These are phyloP conservation scores for Claviceps citrina DNA, from an alignment of 2,329 filamentous ascomycete genomes.

Conservation along the genomic window DNA sequence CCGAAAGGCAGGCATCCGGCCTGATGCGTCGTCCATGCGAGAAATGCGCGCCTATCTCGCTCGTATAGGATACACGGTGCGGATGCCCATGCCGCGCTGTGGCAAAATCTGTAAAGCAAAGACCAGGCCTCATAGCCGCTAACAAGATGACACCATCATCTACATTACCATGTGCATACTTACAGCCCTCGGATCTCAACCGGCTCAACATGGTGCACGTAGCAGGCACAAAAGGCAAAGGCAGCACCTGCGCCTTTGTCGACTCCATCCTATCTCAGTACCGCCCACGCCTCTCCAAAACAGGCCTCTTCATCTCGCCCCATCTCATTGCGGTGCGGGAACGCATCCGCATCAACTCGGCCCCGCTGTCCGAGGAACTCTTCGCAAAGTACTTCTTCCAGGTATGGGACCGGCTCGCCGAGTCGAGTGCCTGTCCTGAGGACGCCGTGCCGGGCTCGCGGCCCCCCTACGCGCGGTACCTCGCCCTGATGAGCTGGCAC, in stretches of 20 bases:
- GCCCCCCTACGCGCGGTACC: slow-evolving; percentile 44
- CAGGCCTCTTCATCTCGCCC: slow-evolving; percentile 54
- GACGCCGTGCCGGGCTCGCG: slow-evolving; percentile 24
- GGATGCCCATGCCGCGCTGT: slow-evolving; percentile 3
- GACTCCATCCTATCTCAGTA: slow-evolving; percentile 45
- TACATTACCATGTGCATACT: too few relatives aligned
- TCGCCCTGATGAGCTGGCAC: slow-evolving; percentile 53
- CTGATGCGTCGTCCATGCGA: slow-evolving; percentile 53
- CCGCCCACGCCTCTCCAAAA: slow-evolving; percentile 26
- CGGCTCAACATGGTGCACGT: slow-evolving; percentile 54
- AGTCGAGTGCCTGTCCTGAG: slow-evolving; percentile 18
- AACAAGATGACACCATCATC: too few relatives aligned
- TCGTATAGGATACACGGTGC: slow-evolving; percentile 59
- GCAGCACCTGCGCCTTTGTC: slow-evolving; percentile 54
- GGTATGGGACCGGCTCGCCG: slow-evolving; percentile 43
- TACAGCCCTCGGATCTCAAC: slow-evolving; percentile 33
- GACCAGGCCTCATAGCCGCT: too few relatives aligned
- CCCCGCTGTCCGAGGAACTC: slow-evolving; percentile 38
- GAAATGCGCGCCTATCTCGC: slow-evolving; percentile 69
- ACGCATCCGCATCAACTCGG: slow-evolving; percentile 47
- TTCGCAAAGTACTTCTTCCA: slow-evolving; percentile 55
- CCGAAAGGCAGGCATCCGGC: slow-evolving; percentile 53
- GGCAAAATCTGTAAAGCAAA: too few relatives aligned
- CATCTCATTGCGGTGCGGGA: slow-evolving; percentile 53
- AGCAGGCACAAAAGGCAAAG: slow-evolving; percentile 65